phyloP scores from a whole-genome alignment of 2,329 filamentous ascomycete genomes.

The Nothophaeocryptopus gaeumannii region DNA sequence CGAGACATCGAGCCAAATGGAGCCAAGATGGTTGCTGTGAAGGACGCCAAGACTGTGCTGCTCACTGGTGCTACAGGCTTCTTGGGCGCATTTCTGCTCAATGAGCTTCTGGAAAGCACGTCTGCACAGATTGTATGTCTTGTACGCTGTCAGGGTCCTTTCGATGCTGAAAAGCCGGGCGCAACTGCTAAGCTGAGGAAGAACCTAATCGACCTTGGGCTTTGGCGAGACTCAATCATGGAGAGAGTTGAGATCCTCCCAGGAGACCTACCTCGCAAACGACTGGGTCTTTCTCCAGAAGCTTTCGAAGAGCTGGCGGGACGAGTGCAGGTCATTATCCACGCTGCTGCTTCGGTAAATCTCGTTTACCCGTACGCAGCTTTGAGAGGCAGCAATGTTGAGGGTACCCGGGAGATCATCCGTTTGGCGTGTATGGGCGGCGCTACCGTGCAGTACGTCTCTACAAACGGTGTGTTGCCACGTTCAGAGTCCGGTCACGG shows the following conservation, averaged over 20 bases:
- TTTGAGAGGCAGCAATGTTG: constrained; percentile 69
- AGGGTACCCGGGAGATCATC: constrained; percentile 73
- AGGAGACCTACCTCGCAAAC: constrained; percentile 67
- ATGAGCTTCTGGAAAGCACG: constrained; percentile 65
- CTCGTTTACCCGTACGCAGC: constrained; percentile 79
- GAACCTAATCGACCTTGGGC: constrained; percentile 72
- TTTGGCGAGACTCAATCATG: constrained; percentile 74
- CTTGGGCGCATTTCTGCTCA: constrained; percentile 70
- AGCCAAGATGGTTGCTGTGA: constrained; percentile 56
- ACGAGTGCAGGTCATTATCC: constrained; percentile 69
- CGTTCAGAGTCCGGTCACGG: constrained; percentile 60
- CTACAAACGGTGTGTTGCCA: constrained; percentile 76
- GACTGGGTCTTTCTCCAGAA: constrained; percentile 65
- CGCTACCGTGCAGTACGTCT: constrained; percentile 74
- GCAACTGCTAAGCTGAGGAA: constrained; percentile 71
- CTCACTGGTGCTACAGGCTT: constrained; percentile 76
- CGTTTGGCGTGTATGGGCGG: constrained; percentile 65
- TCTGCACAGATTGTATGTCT: constrained; percentile 69
- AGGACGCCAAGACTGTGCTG: constrained; percentile 65
- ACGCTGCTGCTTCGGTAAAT: constrained; percentile 75
- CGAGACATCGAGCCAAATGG: constrained; percentile 61
- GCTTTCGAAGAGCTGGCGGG: constrained; percentile 63
- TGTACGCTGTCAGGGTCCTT: constrained; percentile 68
- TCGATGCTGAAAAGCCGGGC: constrained; percentile 60
- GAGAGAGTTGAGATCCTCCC: constrained; percentile 74